Evolutionary conservation across 345 rosid species (phyloP).

Genomic region (Gossypium bickii): DNA sequence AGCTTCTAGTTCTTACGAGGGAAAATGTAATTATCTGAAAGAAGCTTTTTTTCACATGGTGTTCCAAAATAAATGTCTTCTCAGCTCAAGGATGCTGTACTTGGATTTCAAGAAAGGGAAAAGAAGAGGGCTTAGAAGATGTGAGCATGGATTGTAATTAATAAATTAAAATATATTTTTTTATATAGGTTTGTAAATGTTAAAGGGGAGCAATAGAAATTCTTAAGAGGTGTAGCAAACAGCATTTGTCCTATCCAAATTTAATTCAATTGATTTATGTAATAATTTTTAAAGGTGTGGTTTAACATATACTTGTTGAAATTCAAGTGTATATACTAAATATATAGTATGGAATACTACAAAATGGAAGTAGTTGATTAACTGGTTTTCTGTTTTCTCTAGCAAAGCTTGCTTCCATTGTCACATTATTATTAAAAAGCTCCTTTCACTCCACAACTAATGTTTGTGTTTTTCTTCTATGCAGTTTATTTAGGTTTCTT

Average conservation of each 20-base stretch:
- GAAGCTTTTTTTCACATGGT: neutral
- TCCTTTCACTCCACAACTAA: too few species aligned
- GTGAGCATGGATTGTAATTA: neutral
- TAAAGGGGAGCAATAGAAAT: neutral
- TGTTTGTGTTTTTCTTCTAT: too few species aligned
- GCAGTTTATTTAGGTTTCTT: too few species aligned
- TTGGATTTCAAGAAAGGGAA: neutral
- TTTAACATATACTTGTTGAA: neutral
- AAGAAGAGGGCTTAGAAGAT: neutral
- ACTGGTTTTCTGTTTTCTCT: neutral
- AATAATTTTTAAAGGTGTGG: neutral
- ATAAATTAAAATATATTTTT: neutral
- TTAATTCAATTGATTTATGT: neutral
- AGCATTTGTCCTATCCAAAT: neutral
- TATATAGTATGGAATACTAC: too few species aligned
- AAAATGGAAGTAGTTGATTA: neutral
- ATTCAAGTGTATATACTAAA: neutral
- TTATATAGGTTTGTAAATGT: slow-evolving; percentile 4
- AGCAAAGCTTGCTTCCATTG: neutral
- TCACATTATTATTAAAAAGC: too few species aligned
- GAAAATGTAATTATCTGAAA: neutral
- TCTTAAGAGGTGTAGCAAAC: neutral
- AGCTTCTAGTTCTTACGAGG: neutral
- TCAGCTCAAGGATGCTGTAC: neutral
- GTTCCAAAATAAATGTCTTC: neutral